Evolutionary conservation across 1,139 yeast species (phyloP).

Genomic region (Suhomyces bribrorum): DNA sequence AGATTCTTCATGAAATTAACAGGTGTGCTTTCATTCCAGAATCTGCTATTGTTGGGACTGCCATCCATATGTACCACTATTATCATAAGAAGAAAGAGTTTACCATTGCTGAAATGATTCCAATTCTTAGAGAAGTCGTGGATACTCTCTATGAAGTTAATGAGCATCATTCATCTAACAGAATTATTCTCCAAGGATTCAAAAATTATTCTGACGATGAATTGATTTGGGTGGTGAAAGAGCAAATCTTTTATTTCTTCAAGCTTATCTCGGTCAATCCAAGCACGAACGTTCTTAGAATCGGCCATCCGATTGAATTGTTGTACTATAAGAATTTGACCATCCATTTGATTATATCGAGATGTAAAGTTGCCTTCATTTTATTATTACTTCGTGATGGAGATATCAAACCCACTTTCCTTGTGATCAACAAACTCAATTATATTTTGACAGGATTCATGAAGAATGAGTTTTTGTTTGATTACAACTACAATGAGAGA

Average conservation of each 20-base stretch:
- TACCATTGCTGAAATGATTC: slow-evolving; percentile 29
- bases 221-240: slow-evolving; percentile 25
- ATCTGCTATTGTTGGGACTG: slow-evolving; percentile 40
- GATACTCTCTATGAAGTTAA: slow-evolving; percentile 26
- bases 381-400: slow-evolving; percentile 20
- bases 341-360: slow-evolving; percentile 43
- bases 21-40: slow-evolving; percentile 39
- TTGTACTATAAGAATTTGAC: slow-evolving; percentile 47
- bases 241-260: slow-evolving; percentile 37
- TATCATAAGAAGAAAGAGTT: slow-evolving; percentile 16
- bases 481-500: slow-evolving; percentile 38
- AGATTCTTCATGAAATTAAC: slow-evolving; percentile 43
- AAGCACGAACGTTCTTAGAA: slow-evolving; percentile 26
- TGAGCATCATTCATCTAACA: slow-evolving; percentile 23
- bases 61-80: slow-evolving; percentile 38
- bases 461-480: slow-evolving; percentile 49
- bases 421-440: slow-evolving; percentile 29
- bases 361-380: slow-evolving; percentile 38
- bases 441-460: slow-evolving; percentile 42
- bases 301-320: slow-evolving; percentile 43
- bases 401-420: slow-evolving; percentile 16
- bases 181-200: slow-evolving; percentile 20
- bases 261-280: slow-evolving; percentile 36
- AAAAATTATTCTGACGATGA: slow-evolving; percentile 15
- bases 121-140: slow-evolving; percentile 29